phyloP scores from a whole-genome alignment of 1,139 yeast species.

The Pichia sp. region DNA sequence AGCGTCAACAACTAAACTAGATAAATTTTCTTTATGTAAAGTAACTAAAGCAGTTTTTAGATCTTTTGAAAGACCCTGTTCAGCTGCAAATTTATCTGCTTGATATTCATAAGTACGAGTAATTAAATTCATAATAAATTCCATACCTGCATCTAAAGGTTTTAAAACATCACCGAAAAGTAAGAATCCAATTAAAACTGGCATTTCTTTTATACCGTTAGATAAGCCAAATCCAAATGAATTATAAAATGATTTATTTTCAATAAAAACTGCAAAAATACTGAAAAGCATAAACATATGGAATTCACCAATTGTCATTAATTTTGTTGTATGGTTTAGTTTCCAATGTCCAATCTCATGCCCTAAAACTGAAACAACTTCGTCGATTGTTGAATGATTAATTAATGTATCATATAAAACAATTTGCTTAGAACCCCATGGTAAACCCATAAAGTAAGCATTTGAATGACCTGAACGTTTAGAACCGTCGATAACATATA shows the following conservation, averaged over 20 bases:
- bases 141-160: constrained; percentile 67
- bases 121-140: constrained; percentile 60
- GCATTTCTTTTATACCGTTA: constrained; percentile 34
- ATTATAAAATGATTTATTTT: constrained; percentile 67
- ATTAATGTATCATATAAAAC: constrained; percentile 89
- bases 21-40: constrained; percentile 72
- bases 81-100: constrained; percentile 82
- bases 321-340: constrained; percentile 72
- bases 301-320: constrained; percentile 56
- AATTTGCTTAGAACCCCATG: constrained; percentile 88
- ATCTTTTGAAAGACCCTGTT: constrained; percentile 62
- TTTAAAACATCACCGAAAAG: constrained; percentile 67
- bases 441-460: constrained; percentile 92
- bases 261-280: constrained; percentile 70
- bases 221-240: constrained; percentile 62
- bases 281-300: constrained; percentile 63
- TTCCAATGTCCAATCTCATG: constrained; percentile 99
- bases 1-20: constrained; percentile 83
- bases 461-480: constrained; percentile 94
- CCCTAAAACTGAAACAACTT: constrained; percentile 90
- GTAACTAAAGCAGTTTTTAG: constrained; percentile 69
- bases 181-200: constrained; percentile 73
- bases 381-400: constrained; percentile 66
- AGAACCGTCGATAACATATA: constrained; percentile 90
- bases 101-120: constrained; percentile 87